Evolutionary conservation across 345 rosid genomes (phyloP).

Genomic region (Salix brachista): DNA sequence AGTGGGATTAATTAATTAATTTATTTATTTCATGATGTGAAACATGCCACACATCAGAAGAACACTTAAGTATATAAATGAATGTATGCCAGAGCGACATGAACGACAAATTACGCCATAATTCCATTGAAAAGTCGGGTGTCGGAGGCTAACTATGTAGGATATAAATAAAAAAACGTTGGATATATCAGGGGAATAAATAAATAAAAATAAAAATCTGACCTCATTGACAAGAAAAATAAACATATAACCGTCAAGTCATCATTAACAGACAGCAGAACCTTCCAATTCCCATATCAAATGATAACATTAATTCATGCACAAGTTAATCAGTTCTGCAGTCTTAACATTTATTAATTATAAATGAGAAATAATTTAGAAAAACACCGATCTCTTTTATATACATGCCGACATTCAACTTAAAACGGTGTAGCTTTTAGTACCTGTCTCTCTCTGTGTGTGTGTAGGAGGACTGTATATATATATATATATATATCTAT

Average conservation of each 20-base stretch:
- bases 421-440: background rate
- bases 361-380: constrained; percentile 8
- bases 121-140: background rate
- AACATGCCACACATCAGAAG: no score
- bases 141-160: background rate
- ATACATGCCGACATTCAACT: background rate
- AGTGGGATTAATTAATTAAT: no score
- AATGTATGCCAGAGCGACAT: background rate
- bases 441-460: no score
- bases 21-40: no score
- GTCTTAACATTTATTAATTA: background rate
- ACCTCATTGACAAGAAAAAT: background rate
- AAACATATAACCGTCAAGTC: background rate
- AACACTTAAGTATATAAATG: no score
- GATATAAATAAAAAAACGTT: background rate
- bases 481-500: background rate
- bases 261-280: background rate
- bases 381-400: background rate
- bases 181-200: background rate
- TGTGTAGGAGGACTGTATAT: no score
- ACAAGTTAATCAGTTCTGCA: constrained; percentile 8
- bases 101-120: background rate
- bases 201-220: background rate
- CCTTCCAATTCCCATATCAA: background rate
- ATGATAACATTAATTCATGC: background rate